Evolutionary conservation across 2,329 filamentous ascomycete species (phyloP).

Genomic region (Alternaria solani): DNA sequence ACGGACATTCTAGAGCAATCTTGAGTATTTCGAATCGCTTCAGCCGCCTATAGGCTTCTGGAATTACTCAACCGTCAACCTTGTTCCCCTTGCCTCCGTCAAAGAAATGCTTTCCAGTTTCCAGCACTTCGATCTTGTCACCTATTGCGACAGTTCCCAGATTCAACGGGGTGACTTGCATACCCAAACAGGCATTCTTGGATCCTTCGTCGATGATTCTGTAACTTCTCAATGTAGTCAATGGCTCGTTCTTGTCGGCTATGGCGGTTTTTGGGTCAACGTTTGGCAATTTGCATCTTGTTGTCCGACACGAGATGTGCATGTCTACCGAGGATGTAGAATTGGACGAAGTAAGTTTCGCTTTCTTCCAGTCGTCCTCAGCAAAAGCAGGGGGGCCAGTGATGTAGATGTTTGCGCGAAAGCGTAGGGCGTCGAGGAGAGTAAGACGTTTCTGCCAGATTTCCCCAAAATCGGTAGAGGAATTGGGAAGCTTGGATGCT

Average conservation of each 20-base stretch:
- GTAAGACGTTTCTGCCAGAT: conserved; percentile 51
- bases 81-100: conserved; percentile 20
- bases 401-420: conserved; percentile 76
- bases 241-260: conserved; percentile 64
- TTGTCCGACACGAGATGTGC: conserved; percentile 69
- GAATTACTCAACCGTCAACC: conserved; percentile 12
- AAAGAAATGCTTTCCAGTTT: conserved; percentile 45
- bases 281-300: conserved; percentile 75
- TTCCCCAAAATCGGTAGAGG: conserved; percentile 49
- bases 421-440: conserved; percentile 68
- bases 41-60: background rate
- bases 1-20: background rate
- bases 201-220: conserved; percentile 69
- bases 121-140: conserved; percentile 44
- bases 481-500: conserved; percentile 63
- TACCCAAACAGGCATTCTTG: conserved; percentile 67
- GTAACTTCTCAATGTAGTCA: conserved; percentile 65
- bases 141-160: conserved; percentile 43
- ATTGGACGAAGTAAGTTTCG: conserved; percentile 43
- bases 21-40: background rate
- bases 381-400: conserved; percentile 70
- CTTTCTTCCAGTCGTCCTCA: conserved; percentile 74
- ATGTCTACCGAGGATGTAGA: conserved; percentile 47
- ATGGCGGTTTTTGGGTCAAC: conserved; percentile 69
- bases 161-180: conserved; percentile 67